Evolutionary conservation across 2,329 filamentous ascomycete species (phyloP).

Genomic region (Exophiala xenobiotica): DNA sequence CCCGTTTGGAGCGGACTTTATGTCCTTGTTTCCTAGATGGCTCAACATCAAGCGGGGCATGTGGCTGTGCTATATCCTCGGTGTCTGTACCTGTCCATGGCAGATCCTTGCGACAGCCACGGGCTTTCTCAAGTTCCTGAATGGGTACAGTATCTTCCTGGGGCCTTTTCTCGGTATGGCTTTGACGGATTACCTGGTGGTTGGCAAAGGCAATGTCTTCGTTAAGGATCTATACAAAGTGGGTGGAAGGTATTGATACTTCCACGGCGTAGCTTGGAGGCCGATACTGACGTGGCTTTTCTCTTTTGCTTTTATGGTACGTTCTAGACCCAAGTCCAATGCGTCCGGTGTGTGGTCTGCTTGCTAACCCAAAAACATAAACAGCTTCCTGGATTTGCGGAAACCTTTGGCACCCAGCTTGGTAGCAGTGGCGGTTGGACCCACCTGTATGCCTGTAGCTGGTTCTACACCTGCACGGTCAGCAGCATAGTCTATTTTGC

Average conservation of each 20-base stretch:
- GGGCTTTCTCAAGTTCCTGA: slow-evolving; percentile 41
- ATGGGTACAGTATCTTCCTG: slow-evolving; percentile 35
- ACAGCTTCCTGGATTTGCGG: slow-evolving; percentile 18
- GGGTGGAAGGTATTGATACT: slow-evolving; percentile 20
- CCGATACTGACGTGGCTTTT: slow-evolving; percentile 56
- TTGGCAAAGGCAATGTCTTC: slow-evolving; percentile 22
- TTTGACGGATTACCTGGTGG: slow-evolving; percentile 29
- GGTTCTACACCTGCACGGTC: slow-evolving; percentile 18
- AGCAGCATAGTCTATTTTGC: slow-evolving; percentile 20
- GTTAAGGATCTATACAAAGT: slow-evolving; percentile 22
- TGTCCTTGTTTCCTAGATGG: slow-evolving; percentile 52
- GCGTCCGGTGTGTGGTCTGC: neutral
- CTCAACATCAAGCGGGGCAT: slow-evolving; percentile 52
- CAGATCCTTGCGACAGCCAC: slow-evolving; percentile 45
- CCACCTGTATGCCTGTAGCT: slow-evolving; percentile 17
- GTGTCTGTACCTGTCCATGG: slow-evolving; percentile 47
- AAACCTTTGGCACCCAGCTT: slow-evolving; percentile 8
- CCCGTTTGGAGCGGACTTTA: slow-evolving; percentile 51
- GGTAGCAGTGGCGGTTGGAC: slow-evolving; percentile 7
- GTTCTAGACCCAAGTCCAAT: too few species aligned
- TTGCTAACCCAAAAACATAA: neutral
- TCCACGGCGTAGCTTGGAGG: slow-evolving; percentile 52
- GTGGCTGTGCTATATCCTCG: slow-evolving; percentile 36
- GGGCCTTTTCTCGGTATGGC: slow-evolving; percentile 28
- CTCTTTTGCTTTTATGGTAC: slow-evolving; percentile 11